These are phyloP conservation scores for Myxozyma neglecta DNA, from an alignment of 805 yeast species.

Conservation along the genomic window DNA sequence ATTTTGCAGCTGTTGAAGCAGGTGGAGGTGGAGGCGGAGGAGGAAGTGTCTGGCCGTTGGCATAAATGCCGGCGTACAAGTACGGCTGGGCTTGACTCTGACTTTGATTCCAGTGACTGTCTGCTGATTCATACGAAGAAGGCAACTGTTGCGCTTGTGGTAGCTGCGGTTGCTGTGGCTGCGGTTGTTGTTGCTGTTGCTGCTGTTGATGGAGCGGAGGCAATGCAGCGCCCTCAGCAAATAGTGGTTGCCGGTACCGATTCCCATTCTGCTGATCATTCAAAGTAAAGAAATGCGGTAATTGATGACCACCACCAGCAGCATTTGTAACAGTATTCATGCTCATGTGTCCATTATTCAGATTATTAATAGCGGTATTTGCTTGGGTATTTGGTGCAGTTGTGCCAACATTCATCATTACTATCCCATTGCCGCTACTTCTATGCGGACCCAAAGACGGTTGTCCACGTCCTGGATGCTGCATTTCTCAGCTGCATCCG, in stretches of 20 bases:
- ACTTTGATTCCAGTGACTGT: neutral
- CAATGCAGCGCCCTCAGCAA: constrained; percentile 14
- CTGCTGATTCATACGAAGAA: neutral
- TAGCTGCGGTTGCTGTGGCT: neutral
- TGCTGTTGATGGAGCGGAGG: constrained; percentile 28
- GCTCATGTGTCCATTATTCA: neutral
- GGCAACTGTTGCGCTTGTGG: neutral
- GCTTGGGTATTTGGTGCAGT: too few species aligned
- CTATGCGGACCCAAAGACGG: too few species aligned
- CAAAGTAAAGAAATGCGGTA: too few species aligned
- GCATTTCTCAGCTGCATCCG: too few species aligned
- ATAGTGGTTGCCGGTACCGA: constrained; percentile 25
- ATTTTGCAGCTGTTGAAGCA: constrained; percentile 22
- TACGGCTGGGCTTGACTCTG: constrained; percentile 35
- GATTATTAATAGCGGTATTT: neutral
- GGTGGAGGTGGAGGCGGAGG: constrained; percentile 23
- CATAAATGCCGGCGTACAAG: constrained; percentile 3
- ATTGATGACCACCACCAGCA: too few species aligned
- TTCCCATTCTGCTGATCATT: constrained; percentile 27
- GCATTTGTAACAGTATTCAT: neutral
- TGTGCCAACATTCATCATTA: too few species aligned
- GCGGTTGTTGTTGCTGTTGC: neutral
- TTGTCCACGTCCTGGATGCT: too few species aligned
- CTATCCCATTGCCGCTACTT: too few species aligned
- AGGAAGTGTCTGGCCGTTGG: constrained; percentile 20